These are phyloP conservation scores for Leccinum boreale DNA, from an alignment of 768 basidiomycete genomes.

Conservation along the genomic window DNA sequence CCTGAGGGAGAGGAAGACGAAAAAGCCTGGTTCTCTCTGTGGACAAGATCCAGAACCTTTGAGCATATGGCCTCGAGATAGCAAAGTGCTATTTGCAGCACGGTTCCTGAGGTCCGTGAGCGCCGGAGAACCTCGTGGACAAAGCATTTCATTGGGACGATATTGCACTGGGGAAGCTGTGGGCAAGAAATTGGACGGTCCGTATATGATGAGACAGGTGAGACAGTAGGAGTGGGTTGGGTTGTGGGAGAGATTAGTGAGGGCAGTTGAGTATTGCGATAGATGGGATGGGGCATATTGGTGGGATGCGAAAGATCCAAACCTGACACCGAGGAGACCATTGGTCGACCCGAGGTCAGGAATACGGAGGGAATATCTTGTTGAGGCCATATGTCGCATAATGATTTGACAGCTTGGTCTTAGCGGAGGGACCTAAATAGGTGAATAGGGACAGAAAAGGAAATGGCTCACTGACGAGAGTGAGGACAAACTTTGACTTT, in stretches of 20 bases:
- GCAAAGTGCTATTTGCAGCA: constrained; percentile 84
- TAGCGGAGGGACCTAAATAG: constrained; percentile 9
- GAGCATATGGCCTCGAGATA: constrained; percentile 81
- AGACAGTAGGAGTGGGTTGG: constrained; percentile 30
- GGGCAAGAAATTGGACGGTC: constrained; percentile 11
- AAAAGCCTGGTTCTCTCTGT: constrained; percentile 45
- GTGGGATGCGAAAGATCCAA: constrained; percentile 7
- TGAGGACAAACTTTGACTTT: constrained; percentile 61
- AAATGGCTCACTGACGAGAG: constrained; percentile 62
- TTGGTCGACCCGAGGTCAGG: constrained; percentile 35
- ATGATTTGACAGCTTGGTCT: constrained; percentile 79
- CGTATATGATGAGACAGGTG: constrained; percentile 29
- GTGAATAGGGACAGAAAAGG: neutral
- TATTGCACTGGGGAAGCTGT: constrained; percentile 27
- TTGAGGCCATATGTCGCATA: constrained; percentile 78
- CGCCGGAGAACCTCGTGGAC: constrained; percentile 88
- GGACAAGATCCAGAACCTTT: constrained; percentile 62
- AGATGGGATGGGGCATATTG: neutral
- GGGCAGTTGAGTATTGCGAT: constrained; percentile 44
- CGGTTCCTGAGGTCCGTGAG: constrained; percentile 77
- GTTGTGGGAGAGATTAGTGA: constrained; percentile 53
- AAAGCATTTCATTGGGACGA: constrained; percentile 68
- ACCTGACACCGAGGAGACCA: constrained; percentile 13
- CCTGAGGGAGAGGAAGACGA: constrained; percentile 39
- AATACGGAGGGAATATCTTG: constrained; percentile 69